These are phyloP conservation scores for Fusarium sororula DNA, from an alignment of 2,329 filamentous ascomycete species.

Conservation along the genomic window DNA sequence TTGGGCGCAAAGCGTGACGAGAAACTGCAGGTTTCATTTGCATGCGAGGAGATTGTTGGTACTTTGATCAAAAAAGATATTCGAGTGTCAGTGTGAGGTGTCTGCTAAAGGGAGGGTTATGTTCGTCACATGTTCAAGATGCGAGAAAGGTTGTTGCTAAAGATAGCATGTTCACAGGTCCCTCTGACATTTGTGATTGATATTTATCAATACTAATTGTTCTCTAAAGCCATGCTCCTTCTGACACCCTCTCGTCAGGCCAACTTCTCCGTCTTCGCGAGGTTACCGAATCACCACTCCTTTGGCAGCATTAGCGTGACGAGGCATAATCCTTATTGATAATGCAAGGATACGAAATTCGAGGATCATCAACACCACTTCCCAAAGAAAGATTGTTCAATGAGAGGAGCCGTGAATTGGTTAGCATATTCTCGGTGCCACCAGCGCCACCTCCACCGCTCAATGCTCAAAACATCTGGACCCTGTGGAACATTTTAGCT, in stretches of 20 bases:
- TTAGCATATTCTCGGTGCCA: not conserved
- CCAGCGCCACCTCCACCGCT: slow-evolving; percentile 12
- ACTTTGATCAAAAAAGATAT: slow-evolving; percentile 53
- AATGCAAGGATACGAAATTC: not conserved
- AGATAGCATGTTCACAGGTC: not conserved
- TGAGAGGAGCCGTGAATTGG: not conserved
- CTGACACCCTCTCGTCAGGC: not conserved
- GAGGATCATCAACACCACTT: not conserved
- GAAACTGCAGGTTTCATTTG: slow-evolving; percentile 73
- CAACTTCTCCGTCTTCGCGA: not conserved
- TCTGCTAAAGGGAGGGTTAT: not conserved
- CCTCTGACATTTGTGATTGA: not conserved
- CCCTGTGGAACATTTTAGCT: slow-evolving; percentile 9
- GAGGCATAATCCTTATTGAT: slow-evolving; percentile 13
- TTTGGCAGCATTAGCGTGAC: not conserved
- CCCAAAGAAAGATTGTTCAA: not conserved
- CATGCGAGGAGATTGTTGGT: slow-evolving; percentile 86
- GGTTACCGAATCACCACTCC: not conserved
- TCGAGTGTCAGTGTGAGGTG: slow-evolving; percentile 13
- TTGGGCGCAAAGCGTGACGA: slow-evolving; percentile 63
- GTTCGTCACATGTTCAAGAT: not conserved
- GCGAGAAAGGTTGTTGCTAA: not conserved
- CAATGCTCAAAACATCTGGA: not conserved
- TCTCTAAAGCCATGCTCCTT: not conserved
- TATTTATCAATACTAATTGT: not conserved